Percentiles rank a stretch among this genome's conserved stretches.
These are phyloP conservation scores for Cryptosporidium ubiquitum DNA, from an alignment of 169 alveolate species.

Conservation along the genomic window DNA sequence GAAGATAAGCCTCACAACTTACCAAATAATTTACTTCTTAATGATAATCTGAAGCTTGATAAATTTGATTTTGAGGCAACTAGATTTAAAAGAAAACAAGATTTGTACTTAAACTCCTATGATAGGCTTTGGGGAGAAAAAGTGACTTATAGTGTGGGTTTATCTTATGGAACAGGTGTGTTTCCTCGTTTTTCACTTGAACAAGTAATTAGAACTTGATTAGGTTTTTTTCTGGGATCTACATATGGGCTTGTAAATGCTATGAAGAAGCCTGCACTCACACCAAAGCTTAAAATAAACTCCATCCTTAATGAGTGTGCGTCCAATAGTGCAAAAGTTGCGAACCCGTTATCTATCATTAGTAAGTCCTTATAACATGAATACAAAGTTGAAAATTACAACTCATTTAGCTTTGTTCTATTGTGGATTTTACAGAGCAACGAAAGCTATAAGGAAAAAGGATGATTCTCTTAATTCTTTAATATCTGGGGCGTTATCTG, in stretches of 20 bases:
- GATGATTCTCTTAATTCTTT: slow-evolving; percentile 82
- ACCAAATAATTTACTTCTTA: neutral
- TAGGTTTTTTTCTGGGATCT: slow-evolving; percentile 87
- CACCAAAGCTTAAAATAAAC: slow-evolving; percentile 85
- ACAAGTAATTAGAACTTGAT: neutral
- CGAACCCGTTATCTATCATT: slow-evolving; percentile 84
- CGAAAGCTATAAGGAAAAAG: slow-evolving; percentile 76
- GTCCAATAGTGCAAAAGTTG: slow-evolving; percentile 85
- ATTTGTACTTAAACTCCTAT: slow-evolving; percentile 82
- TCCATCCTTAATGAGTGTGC: slow-evolving; percentile 85
- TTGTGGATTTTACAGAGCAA: slow-evolving; percentile 82
- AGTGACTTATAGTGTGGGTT: slow-evolving; percentile 86
- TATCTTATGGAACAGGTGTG: slow-evolving; percentile 88
- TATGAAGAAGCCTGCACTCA: slow-evolving; percentile 87
- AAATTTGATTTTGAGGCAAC: neutral
- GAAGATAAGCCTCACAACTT: slow-evolving; percentile 3
- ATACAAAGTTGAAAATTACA: neutral
- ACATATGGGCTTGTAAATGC: slow-evolving; percentile 85
- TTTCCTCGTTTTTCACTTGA: neutral
- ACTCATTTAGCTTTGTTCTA: slow-evolving; percentile 79
- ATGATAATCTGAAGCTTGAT: slow-evolving; percentile 17
- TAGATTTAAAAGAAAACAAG: slow-evolving; percentile 73
- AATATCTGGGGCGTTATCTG: slow-evolving; percentile 85
- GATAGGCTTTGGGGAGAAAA: slow-evolving; percentile 90
- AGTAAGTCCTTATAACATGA: slow-evolving; percentile 24